Percentiles rank a stretch among this genome's conserved stretches.
Conservation (phyloP, 345 rosid species). For the Euphorbia tirucalli region DNA sequence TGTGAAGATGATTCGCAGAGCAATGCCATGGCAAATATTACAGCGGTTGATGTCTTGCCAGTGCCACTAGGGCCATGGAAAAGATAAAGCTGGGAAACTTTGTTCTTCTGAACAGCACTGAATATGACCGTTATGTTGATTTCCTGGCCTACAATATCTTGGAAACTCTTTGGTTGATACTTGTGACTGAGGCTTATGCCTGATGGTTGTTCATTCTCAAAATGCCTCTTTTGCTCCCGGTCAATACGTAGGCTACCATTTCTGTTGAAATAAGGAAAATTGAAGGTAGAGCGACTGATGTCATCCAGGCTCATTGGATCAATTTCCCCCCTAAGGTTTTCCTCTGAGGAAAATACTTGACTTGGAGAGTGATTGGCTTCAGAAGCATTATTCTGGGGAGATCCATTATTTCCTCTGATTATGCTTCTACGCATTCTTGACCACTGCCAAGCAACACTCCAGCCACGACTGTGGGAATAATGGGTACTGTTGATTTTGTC, state of each 20-base stretch:
- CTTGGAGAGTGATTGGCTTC: conserved; percentile 2
- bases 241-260: background rate
- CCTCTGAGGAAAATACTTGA: background rate
- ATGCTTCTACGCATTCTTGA: conserved; percentile 21
- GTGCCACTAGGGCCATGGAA: conserved; percentile 42
- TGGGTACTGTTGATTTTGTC: background rate
- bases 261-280: background rate
- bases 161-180: conserved; percentile 33
- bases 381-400: background rate
- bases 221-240: background rate
- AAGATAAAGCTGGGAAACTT: conserved; percentile 25
- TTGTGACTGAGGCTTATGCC: conserved; percentile 27
- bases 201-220: background rate
- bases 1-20: conserved; percentile 21
- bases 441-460: conserved; percentile 33
- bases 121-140: conserved; percentile 22
- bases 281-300: background rate
- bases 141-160: conserved; percentile 32
- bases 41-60: conserved; percentile 34
- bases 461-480: conserved; percentile 6
- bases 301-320: background rate
- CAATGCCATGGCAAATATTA: conserved; percentile 29
- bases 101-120: conserved; percentile 23
- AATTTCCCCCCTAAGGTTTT: too few relatives aligned
- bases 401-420: conserved; percentile 11